These are phyloP conservation scores for Plectosphaerella cucumerina DNA, from an alignment of 2,329 filamentous ascomycete genomes.

Conservation along the genomic window DNA sequence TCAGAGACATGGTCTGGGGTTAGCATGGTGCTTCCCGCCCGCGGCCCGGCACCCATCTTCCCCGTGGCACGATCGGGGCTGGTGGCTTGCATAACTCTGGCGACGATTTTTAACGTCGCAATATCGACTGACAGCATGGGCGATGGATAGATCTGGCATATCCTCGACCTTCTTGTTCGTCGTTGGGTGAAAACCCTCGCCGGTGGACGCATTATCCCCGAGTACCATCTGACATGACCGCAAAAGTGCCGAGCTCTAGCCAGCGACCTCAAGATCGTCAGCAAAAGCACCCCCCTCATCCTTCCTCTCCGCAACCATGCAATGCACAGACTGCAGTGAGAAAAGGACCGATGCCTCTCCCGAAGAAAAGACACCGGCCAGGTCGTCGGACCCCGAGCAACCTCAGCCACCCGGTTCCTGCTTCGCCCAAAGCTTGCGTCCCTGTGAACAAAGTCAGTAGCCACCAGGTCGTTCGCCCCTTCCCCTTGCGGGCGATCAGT, in stretches of 20 bases:
- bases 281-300: no score
- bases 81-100: neutral
- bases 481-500: neutral
- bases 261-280: no score
- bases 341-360: constrained; percentile 34
- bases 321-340: constrained; percentile 47
- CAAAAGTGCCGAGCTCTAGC: no score
- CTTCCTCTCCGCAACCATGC: constrained; percentile 46
- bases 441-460: neutral
- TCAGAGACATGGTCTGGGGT: neutral
- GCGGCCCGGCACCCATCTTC: no score
- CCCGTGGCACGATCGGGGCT: neutral
- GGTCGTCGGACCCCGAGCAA: neutral
- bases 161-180: no score
- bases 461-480: neutral
- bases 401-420: no score
- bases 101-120: neutral
- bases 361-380: neutral
- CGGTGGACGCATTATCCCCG: no score
- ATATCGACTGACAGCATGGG: no score
- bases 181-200: no score
- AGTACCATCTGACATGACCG: no score
- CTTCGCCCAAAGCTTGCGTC: neutral
- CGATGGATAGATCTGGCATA: no score
- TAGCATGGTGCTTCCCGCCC: neutral